phyloP scores from a whole-genome alignment of 257 asterid species.

The Verbena officinalis region DNA sequence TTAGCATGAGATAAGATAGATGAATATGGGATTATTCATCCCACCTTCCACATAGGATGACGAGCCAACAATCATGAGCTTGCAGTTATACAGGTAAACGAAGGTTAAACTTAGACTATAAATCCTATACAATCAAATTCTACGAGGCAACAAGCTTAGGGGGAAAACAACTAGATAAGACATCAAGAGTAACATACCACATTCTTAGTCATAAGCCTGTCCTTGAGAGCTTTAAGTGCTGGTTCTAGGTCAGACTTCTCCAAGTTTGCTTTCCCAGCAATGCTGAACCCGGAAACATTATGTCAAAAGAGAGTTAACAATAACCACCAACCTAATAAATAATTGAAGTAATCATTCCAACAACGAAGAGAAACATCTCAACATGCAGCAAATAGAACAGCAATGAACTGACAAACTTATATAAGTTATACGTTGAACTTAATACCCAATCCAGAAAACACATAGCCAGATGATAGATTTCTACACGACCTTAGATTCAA shows the following conservation, averaged over 20 bases:
- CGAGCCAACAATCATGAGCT: too few relatives aligned
- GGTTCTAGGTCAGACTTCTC: slow-evolving; percentile 89
- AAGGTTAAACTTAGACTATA: too few relatives aligned
- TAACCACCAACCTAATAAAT: not conserved
- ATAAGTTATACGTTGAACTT: too few relatives aligned
- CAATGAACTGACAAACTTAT: not conserved
- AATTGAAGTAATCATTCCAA: not conserved
- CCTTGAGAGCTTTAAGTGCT: slow-evolving; percentile 94
- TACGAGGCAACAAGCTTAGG: not conserved
- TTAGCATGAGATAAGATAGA: too few relatives aligned
- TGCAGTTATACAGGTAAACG: too few relatives aligned
- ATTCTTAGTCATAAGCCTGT: slow-evolving; percentile 98
- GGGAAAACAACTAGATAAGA: slow-evolving; percentile 10
- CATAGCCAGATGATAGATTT: too few relatives aligned
- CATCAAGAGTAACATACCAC: slow-evolving; percentile 65
- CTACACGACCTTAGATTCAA: too few relatives aligned
- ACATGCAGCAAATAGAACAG: slow-evolving; percentile 8
- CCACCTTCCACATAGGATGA: too few relatives aligned
- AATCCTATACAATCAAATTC: too few relatives aligned
- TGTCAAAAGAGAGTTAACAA: not conserved
- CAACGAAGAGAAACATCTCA: not conserved
- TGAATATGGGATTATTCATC: too few relatives aligned
- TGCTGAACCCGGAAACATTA: slow-evolving; percentile 45
- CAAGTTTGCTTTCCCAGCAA: slow-evolving; percentile 91
- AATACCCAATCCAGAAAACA: too few relatives aligned